phyloP scores from a whole-genome alignment of 2,329 filamentous ascomycete species.

The Huntiella abstrusa region DNA sequence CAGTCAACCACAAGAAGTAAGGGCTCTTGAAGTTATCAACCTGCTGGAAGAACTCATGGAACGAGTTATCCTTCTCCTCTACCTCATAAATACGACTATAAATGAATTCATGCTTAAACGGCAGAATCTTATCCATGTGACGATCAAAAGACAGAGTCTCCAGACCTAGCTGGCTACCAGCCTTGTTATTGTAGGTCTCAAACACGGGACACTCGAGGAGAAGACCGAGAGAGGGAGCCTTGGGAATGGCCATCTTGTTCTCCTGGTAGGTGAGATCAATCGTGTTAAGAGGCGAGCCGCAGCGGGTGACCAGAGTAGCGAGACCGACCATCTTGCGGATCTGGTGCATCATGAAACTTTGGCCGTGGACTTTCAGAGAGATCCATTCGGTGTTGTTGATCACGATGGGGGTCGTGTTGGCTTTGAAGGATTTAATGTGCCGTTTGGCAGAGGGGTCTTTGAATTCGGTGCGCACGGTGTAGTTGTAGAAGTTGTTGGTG shows the following conservation, averaged over 20 bases:
- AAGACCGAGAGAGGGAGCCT: conserved; percentile 75
- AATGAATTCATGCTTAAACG: conserved; percentile 83
- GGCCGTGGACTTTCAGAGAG: conserved; percentile 85
- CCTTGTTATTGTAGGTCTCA: conserved; percentile 65
- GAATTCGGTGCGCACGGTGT: conserved; percentile 75
- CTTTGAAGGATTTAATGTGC: conserved; percentile 79
- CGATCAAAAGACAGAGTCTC: conserved; percentile 61
- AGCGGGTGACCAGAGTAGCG: conserved; percentile 67
- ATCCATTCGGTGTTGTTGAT: conserved; percentile 92
- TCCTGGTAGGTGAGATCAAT: conserved; percentile 57
- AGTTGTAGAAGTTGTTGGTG: conserved; percentile 91
- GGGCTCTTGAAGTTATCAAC: conserved; percentile 55
- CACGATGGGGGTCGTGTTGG: conserved; percentile 56
- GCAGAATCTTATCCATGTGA: conserved; percentile 59
- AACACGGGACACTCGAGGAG: conserved; percentile 85
- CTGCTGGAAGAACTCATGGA: conserved; percentile 62
- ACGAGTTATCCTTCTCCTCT: conserved; percentile 71
- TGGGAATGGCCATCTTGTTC: conserved; percentile 70
- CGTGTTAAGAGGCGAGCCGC: conserved; percentile 52
- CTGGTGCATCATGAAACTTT: conserved; percentile 99
- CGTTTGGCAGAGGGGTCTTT: conserved; percentile 72
- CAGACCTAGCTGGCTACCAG: conserved; percentile 41
- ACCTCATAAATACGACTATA: conserved; percentile 82
- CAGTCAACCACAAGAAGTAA: conserved; percentile 58
- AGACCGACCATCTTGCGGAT: conserved; percentile 98